Evolutionary conservation across 352 stramenopile genomes (phyloP).

Genomic region (Globisporangium parvum): DNA sequence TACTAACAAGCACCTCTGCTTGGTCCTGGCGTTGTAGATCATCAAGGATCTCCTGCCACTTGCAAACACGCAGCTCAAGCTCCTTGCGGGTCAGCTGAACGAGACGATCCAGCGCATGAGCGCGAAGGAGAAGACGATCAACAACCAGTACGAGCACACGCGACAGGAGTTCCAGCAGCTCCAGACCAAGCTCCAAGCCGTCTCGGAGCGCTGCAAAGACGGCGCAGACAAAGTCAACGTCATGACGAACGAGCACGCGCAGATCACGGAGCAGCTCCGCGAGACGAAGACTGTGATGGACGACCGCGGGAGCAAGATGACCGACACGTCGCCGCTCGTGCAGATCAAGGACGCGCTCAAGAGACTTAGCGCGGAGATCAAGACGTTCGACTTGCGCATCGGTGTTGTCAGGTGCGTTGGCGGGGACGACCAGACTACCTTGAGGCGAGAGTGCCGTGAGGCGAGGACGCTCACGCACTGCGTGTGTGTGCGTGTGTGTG

Average conservation of each 20-base stretch:
- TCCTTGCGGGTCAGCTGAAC: conserved; percentile 46
- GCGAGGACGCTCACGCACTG: background rate
- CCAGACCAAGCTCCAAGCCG: conserved; percentile 52
- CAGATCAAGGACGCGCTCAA: conserved; percentile 84
- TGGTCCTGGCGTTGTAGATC: conserved; percentile 10
- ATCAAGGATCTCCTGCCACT: conserved; percentile 52
- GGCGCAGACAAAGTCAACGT: conserved; percentile 60
- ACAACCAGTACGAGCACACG: conserved; percentile 74
- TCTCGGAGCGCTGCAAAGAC: conserved; percentile 63
- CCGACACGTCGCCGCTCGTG: conserved; percentile 76
- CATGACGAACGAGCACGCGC: conserved; percentile 71
- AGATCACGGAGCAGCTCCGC: conserved; percentile 68
- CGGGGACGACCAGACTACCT: background rate
- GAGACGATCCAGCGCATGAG: conserved; percentile 60
- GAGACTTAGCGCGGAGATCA: conserved; percentile 66
- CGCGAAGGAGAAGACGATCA: conserved; percentile 73
- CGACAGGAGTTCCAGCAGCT: conserved; percentile 60
- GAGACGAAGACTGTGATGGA: conserved; percentile 77
- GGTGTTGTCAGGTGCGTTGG: conserved; percentile 48
- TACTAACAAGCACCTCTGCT: background rate
- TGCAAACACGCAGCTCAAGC: conserved; percentile 52
- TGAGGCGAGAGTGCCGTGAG: too few species aligned
- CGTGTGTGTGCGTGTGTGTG: background rate
- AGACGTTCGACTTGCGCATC: conserved; percentile 78
- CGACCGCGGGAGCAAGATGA: conserved; percentile 80